Base-by-base conservation (phyloP, 495 filamentous ascomycete species). In the Sordaria brevicollis region DNA sequence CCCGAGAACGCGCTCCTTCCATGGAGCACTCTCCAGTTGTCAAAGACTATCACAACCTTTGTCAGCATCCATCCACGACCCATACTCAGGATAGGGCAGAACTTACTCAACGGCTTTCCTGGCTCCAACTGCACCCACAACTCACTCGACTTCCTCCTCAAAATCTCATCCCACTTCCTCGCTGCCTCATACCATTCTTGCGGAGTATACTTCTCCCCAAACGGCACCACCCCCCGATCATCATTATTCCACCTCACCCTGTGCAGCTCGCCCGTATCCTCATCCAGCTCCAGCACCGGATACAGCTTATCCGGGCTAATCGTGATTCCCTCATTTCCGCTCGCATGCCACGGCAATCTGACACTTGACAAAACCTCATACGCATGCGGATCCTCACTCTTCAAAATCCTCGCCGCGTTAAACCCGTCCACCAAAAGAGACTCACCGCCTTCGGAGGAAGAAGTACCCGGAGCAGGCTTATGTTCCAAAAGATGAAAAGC, bases 11-110 rank as follows among this genome's bases (percentile, higher is more conserved):
- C 85, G 25, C 87, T 86, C 71, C 94, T 83, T 4, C 93, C 94
- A 79, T 98, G 94, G 65, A 98, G 79, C 69, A 96, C 92, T 70
- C 94, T 86, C 93, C 93, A 97, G 76, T 98, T 97, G 78, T 98
- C 92, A 77, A 98, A 97, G 21, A 97, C 90, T 92, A n/a, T 13
- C 3, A 35, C n/a, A n/a, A n/a, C 3, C 38, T 4, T 0, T 13
- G 66, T 70, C 43, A 70, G 71, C 35, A 21, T 36, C 57, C 11
- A 31, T 21, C 15, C 38, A 33, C 65, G 8, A 67, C 5, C 25
- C 8, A 11, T n/a, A 35, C n/a, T 5, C 0, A 31, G n/a, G 8
- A 29, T 19, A 7, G 31, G 19, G 29, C 36, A n/a, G 34, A 17
- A 80, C 88, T 77, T 80, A 93, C 92, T 89, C 37, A 97, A 69